Base-by-base conservation (phyloP, 1,284 basidiomycete species). In the Meira miltonrushii region DNA sequence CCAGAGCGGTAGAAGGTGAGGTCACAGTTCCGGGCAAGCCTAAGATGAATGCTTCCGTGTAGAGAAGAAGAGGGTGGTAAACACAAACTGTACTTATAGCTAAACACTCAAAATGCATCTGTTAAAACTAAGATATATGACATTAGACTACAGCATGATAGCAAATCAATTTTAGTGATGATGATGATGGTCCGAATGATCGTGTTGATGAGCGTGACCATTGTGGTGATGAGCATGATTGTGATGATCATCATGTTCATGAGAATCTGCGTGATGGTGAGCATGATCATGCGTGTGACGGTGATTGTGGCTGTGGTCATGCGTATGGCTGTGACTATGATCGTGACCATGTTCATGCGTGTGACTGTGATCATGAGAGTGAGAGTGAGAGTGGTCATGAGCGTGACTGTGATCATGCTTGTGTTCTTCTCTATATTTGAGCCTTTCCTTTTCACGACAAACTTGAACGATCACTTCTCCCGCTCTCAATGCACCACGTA, bases 1-100 rank as follows among this genome's bases (percentile, higher is more conserved):
- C 85, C 23, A 83, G 83, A 65, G 86, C 87, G 23, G 89, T 96
- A 5, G 92, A 95, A 80, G 92, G 92, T 49, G 92, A 96, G 77
- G 80, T 95, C 41, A 82, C 75, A 48, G 60, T 71, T 44, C 72
- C 67, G 21, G 75, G 69, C 33, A 77, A 69, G 54, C 73, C 73
- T 10, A 74, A 68, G 60, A 46, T 64, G 37, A 55, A 53, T 12
- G 25, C 25, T 21, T 13, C 46, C 17, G 5, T 23, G 25, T 48
- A 25, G n/a, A 48, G 15, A 43, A 43, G 10, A 4, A 43, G 41
- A 43, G 41, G 10, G 15, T 4, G 19, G 10, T 11, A 43, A n/a
- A n/a, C 3, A 10, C 15, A 43, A 43, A 21, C 6, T 43, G 41
- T n/a, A 43, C 19, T 43, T 33, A 4, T 33, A 33, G 3, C 8